A percentile compares a stretch with the other conserved stretches of the same genome.
Conservation (phyloP, 23 red algal species). For the Gracilaria vermiculophylla region DNA sequence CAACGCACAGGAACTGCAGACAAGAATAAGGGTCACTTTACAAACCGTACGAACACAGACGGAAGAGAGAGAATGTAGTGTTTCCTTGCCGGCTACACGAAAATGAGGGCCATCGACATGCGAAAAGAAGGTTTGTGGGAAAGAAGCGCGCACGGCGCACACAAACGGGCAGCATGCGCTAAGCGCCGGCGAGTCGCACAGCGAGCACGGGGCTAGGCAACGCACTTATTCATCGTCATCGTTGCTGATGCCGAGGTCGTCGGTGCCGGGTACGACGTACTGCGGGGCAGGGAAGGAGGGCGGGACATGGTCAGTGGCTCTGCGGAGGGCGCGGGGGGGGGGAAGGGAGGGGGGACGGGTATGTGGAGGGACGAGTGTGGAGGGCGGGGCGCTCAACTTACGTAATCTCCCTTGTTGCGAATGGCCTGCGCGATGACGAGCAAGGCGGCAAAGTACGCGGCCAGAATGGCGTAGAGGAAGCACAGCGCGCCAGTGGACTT, state of each 20-base stretch:
- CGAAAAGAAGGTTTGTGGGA: not conserved
- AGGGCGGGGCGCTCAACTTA: not conserved
- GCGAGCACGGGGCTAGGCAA: too few relatives aligned
- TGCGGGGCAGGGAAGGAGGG: not conserved
- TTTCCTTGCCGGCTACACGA: constrained; percentile 8
- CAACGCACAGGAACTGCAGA: not conserved
- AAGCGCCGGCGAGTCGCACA: too few relatives aligned
- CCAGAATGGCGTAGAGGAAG: constrained; percentile 52
- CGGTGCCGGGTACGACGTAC: constrained; percentile 7
- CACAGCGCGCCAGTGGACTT: constrained; percentile 38
- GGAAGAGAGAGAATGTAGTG: not conserved
- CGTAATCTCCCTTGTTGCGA: constrained; percentile 32
- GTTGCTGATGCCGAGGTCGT: not conserved
- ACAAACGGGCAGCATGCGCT: not conserved
- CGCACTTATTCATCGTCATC: not conserved
- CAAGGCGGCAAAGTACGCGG: constrained; percentile 38
- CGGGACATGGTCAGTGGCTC: not conserved
- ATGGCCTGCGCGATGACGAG: constrained; percentile 59
- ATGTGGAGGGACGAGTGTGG: not conserved
- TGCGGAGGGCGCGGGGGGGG: too few relatives aligned
- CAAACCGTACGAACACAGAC: constrained; percentile 13
- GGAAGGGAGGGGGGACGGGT: not conserved
- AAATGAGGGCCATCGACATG: not conserved
- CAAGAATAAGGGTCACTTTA: constrained; percentile 30
- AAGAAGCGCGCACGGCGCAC: not conserved